phyloP scores from a whole-genome alignment of 106 monocot genomes.

The Xerophyta viscosa region DNA sequence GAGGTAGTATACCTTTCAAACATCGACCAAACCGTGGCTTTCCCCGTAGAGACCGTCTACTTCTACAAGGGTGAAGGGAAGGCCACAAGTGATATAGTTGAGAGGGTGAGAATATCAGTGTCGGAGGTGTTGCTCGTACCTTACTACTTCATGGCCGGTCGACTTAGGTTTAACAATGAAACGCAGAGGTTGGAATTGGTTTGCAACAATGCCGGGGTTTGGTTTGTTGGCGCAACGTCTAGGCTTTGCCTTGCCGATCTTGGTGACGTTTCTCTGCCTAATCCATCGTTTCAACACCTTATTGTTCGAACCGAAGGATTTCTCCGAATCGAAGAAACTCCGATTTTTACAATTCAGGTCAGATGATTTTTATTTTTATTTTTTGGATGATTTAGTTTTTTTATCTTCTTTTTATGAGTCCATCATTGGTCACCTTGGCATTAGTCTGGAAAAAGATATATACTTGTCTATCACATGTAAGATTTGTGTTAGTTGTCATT shows the following conservation, averaged over 20 bases:
- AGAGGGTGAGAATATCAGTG: slow-evolving; percentile 34
- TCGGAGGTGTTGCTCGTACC: slow-evolving; percentile 41
- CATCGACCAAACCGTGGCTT: slow-evolving; percentile 81
- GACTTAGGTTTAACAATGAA: slow-evolving; percentile 29
- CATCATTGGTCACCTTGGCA: too few species aligned
- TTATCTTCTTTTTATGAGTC: too few species aligned
- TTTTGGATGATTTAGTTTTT: not conserved
- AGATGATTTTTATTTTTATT: not conserved
- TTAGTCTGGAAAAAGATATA: too few species aligned
- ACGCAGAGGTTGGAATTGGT: slow-evolving; percentile 56
- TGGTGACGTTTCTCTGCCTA: slow-evolving; percentile 57
- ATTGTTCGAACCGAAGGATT: slow-evolving; percentile 23
- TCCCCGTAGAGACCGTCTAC: slow-evolving; percentile 75
- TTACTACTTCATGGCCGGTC: slow-evolving; percentile 89
- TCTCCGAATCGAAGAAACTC: slow-evolving; percentile 22
- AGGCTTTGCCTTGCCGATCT: slow-evolving; percentile 35
- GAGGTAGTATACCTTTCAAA: slow-evolving; percentile 61
- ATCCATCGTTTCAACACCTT: slow-evolving; percentile 64
- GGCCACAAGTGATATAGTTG: slow-evolving; percentile 20
- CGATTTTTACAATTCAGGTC: slow-evolving; percentile 70
- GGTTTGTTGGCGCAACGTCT: slow-evolving; percentile 44
- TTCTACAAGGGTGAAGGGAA: slow-evolving; percentile 30
- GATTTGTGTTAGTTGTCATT: too few species aligned
- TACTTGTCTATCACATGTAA: too few species aligned
- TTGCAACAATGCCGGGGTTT: slow-evolving; percentile 70